phyloP scores from a whole-genome alignment of 2,329 filamentous ascomycete species.

The Neurospora sp. region DNA sequence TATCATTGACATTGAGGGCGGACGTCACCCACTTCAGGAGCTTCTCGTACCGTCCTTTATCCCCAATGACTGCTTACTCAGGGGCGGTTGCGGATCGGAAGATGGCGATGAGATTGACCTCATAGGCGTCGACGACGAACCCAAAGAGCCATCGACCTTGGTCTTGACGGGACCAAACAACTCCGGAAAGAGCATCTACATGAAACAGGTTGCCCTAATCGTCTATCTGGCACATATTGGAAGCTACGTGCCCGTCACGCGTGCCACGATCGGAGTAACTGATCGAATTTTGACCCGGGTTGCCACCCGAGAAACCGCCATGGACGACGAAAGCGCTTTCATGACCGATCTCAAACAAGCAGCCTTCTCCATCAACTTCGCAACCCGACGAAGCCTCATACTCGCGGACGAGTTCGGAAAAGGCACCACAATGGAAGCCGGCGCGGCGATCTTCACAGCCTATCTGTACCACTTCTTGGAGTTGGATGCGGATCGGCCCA shows the following conservation, averaged over 20 bases:
- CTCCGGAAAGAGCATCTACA: conserved; percentile 90
- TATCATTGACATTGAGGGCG: conserved; percentile 62
- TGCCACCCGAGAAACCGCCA: conserved; percentile 57
- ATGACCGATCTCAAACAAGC: conserved; percentile 81
- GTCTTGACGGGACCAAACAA: conserved; percentile 90
- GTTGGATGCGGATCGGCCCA: conserved; percentile 37
- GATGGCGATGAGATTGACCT: conserved; percentile 10
- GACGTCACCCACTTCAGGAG: conserved; percentile 81
- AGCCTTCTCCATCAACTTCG: conserved; percentile 62
- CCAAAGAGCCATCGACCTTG: conserved; percentile 52
- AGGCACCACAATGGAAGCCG: conserved; percentile 48
- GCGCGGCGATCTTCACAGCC: conserved; percentile 47
- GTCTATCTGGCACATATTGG: conserved; percentile 89
- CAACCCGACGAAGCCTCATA: conserved; percentile 67
- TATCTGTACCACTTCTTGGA: conserved; percentile 46
- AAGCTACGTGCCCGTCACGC: conserved; percentile 76
- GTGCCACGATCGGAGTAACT: conserved; percentile 71
- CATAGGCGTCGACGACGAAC: conserved; percentile 7
- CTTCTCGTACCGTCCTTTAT: conserved; percentile 71
- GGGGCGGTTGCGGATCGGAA: conserved; percentile 43
- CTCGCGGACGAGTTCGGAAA: conserved; percentile 89
- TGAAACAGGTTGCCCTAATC: conserved; percentile 87
- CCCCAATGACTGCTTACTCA: conserved; percentile 65
- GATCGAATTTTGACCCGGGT: conserved; percentile 89
- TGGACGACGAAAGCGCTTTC: conserved; percentile 51